Percentiles rank a stretch among this genome's conserved stretches.
These are phyloP conservation scores for Leishmania martiniquensis DNA, from an alignment of 208 protist genomes.

Conservation along the genomic window DNA sequence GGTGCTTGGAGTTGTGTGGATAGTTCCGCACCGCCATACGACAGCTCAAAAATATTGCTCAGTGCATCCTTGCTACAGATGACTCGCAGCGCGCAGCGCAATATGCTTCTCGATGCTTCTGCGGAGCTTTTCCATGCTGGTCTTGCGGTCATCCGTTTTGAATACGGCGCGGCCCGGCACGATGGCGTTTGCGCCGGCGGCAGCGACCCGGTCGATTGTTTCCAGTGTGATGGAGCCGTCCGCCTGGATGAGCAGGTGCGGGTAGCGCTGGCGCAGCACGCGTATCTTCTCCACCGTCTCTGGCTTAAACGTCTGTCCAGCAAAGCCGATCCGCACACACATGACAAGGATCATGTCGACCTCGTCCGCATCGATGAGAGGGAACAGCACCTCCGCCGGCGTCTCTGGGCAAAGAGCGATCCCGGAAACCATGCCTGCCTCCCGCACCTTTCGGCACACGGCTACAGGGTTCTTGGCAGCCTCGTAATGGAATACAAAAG, in stretches of 20 bases:
- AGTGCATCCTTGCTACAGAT: conserved; percentile 1
- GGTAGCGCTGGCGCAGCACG: conserved; percentile 76
- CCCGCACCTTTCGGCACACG: conserved; percentile 74
- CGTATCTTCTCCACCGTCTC: conserved; percentile 97
- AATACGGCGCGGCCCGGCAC: conserved; percentile 98
- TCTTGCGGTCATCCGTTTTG: conserved; percentile 54
- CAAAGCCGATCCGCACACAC: conserved; percentile 99
- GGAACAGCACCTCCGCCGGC: conserved; percentile 36
- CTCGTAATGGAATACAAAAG: conserved; percentile 95
- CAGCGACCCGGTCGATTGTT: conserved; percentile 92
- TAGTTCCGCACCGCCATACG: neutral
- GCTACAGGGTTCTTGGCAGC: conserved; percentile 49
- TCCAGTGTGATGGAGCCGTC: conserved; percentile 96
- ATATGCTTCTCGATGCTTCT: conserved; percentile 35
- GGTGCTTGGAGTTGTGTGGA: neutral
- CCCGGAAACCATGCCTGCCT: conserved; percentile 87
- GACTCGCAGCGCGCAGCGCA: conserved; percentile 17
- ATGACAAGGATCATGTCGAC: conserved; percentile 98
- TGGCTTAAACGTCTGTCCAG: conserved; percentile 98
- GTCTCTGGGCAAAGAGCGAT: conserved; percentile 96
- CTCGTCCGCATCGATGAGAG: conserved; percentile 75
- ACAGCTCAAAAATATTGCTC: neutral
- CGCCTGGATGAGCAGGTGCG: conserved; percentile 97
- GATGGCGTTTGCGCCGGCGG: conserved; percentile 97
- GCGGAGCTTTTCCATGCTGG: conserved; percentile 45